A percentile compares a stretch with the other conserved stretches of the same genome.
Evolutionary conservation across 1,284 basidiomycete genomes (phyloP).

Genomic region (Apiotrichum akiyoshidainum): DNA sequence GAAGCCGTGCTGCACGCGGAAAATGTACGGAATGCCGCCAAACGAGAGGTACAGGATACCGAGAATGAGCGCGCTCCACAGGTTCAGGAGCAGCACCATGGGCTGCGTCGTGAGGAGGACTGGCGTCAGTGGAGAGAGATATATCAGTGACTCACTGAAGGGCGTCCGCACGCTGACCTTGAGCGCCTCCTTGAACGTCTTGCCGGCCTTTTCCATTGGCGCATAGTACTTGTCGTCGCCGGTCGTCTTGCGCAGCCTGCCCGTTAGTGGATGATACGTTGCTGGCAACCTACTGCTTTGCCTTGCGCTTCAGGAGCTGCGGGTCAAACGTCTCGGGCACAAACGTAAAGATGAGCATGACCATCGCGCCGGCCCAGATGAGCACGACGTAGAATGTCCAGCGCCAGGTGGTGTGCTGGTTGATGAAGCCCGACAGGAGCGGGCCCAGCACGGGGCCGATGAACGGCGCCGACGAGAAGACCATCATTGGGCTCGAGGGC

Average conservation of each 20-base stretch:
- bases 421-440: conserved; percentile 54
- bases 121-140: conserved; percentile 50
- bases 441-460: conserved; percentile 67
- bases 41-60: conserved; percentile 74
- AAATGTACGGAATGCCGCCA: conserved; percentile 63
- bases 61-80: conserved; percentile 63
- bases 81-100: conserved; percentile 69
- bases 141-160: conserved; percentile 74
- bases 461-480: conserved; percentile 69
- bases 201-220: conserved; percentile 57
- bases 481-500: conserved; percentile 67
- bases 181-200: conserved; percentile 55
- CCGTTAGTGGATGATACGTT: neutral
- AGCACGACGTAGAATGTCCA: conserved; percentile 72
- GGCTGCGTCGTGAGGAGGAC: conserved; percentile 66
- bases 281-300: conserved; percentile 31
- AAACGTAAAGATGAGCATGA: conserved; percentile 50
- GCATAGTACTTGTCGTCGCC: conserved; percentile 59
- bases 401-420: conserved; percentile 61
- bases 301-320: conserved; percentile 62
- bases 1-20: conserved; percentile 62
- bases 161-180: conserved; percentile 61
- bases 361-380: conserved; percentile 54
- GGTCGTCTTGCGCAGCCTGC: conserved; percentile 55
- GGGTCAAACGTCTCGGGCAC: conserved; percentile 75